phyloP scores from a whole-genome alignment of 495 filamentous ascomycete genomes.

The Baudoinia panamericana region DNA sequence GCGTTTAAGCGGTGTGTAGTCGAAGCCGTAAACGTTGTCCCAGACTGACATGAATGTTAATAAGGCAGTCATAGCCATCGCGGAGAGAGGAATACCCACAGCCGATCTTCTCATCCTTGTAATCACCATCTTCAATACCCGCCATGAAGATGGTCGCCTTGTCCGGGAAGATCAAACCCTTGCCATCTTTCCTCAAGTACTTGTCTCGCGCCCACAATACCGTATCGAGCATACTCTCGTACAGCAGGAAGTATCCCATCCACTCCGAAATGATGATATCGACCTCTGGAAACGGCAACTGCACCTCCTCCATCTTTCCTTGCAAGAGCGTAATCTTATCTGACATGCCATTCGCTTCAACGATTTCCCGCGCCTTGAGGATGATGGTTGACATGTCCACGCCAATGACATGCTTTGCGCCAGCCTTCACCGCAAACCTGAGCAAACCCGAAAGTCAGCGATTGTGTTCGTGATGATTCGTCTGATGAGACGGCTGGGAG shows the following conservation, averaged over 20 bases:
- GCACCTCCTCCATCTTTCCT: conserved; percentile 93
- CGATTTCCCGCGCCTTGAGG: conserved; percentile 83
- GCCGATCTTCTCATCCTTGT: conserved; percentile 77
- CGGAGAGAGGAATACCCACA: conserved; percentile 40
- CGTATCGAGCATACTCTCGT: conserved; percentile 96
- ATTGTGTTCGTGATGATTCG: background rate
- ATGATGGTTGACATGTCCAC: conserved; percentile 98
- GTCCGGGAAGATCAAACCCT: conserved; percentile 67
- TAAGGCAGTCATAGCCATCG: background rate
- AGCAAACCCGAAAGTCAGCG: background rate
- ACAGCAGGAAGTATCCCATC: conserved; percentile 99
- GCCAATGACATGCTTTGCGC: conserved; percentile 85
- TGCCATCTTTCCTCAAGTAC: conserved; percentile 68
- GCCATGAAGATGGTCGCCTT: conserved; percentile 83
- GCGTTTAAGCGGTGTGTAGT: conserved; percentile 74
- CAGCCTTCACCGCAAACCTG: conserved; percentile 93
- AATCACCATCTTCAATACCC: conserved; percentile 74
- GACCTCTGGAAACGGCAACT: conserved; percentile 75
- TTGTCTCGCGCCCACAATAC: conserved; percentile 87
- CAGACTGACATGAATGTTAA: conserved; percentile 46
- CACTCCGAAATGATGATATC: conserved; percentile 99
- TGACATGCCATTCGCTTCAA: conserved; percentile 70
- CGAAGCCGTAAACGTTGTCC: conserved; percentile 97
- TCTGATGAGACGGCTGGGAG: no score
- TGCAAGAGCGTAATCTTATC: conserved; percentile 79